A percentile compares a stretch with the other conserved stretches of the same genome.
These are phyloP conservation scores for Moniliophthora roreri DNA, from an alignment of 1,284 basidiomycete genomes.

Conservation along the genomic window DNA sequence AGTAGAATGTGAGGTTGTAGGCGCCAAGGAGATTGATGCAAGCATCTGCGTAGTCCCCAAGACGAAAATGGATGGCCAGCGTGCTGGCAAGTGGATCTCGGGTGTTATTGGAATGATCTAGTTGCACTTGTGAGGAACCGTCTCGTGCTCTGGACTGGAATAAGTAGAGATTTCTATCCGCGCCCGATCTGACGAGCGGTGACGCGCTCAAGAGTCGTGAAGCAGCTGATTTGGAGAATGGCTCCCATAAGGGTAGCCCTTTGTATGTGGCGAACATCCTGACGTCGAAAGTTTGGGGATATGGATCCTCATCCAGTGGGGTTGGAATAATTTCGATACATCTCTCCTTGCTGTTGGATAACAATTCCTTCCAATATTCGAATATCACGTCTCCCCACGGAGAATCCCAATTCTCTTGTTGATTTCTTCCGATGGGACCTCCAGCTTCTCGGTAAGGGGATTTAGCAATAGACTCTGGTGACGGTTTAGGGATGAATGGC, in stretches of 20 bases:
- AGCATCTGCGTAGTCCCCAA: slow-evolving; percentile 2
- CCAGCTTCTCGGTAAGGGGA: background rate
- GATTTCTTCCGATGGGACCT: background rate
- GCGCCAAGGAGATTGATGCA: background rate
- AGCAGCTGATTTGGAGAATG: slow-evolving; percentile 37
- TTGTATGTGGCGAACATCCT: slow-evolving; percentile 37
- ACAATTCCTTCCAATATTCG: slow-evolving; percentile 21
- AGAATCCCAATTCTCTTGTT: slow-evolving; percentile 4
- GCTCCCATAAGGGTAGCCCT: slow-evolving; percentile 38
- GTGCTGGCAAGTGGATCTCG: background rate
- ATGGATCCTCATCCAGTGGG: slow-evolving; percentile 27
- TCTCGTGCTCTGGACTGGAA: slow-evolving; percentile 21
- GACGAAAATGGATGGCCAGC: background rate
- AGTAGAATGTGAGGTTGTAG: slow-evolving; percentile 3
- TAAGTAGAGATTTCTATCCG: slow-evolving; percentile 38
- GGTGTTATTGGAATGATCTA: no score
- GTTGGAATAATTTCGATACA: slow-evolving; percentile 43
- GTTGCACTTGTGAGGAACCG: background rate
- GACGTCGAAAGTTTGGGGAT: slow-evolving; percentile 43
- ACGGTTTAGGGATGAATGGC: slow-evolving; percentile 13
- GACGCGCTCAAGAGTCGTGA: slow-evolving; percentile 39
- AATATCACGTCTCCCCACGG: slow-evolving; percentile 34
- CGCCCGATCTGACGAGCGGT: slow-evolving; percentile 37
- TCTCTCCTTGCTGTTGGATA: slow-evolving; percentile 35
- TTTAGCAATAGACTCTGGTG: background rate